Percentiles rank a stretch among this genome's conserved stretches.
Evolutionary conservation across 495 filamentous ascomycete genomes (phyloP).

Genomic region (Cladorrhinum samala): DNA sequence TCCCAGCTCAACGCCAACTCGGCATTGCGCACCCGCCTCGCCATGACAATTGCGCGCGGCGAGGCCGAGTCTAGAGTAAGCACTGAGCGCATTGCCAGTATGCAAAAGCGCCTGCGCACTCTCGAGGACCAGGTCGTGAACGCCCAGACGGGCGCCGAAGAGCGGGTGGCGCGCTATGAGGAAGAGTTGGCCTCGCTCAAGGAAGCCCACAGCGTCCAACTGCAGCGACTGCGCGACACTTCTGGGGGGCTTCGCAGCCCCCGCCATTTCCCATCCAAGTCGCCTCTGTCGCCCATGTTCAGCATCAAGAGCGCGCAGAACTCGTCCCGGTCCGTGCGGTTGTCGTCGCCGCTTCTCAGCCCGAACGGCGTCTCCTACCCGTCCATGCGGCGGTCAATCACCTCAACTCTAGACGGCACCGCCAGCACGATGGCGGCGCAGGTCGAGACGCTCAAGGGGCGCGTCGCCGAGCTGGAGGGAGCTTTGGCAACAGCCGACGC

Average conservation of each 20-base stretch:
- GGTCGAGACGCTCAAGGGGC: constrained; percentile 65
- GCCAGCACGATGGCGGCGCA: constrained; percentile 53
- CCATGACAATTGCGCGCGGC: constrained; percentile 76
- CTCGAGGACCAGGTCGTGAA: constrained; percentile 78
- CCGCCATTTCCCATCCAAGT: constrained; percentile 43
- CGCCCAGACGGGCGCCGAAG: constrained; percentile 84
- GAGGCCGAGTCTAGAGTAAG: constrained; percentile 78
- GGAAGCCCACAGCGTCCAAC: constrained; percentile 70
- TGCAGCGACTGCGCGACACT: constrained; percentile 63
- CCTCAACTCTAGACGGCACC: constrained; percentile 30
- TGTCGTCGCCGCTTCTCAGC: constrained; percentile 27
- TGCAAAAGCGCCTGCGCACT: constrained; percentile 70
- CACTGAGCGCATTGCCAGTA: constrained; percentile 68
- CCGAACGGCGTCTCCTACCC: constrained; percentile 9
- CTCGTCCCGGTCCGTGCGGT: constrained; percentile 41
- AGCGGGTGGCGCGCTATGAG: constrained; percentile 73
- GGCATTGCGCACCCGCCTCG: constrained; percentile 70
- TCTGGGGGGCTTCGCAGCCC: constrained; percentile 32
- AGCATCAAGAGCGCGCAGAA: constrained; percentile 25
- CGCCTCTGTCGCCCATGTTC: constrained; percentile 62
- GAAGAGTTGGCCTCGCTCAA: constrained; percentile 71
- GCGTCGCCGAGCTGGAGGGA: constrained; percentile 64
- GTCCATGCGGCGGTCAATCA: constrained; percentile 29
- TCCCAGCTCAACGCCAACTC: constrained; percentile 72
- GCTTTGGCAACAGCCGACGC: constrained; percentile 74